phyloP scores from a whole-genome alignment of 768 basidiomycete genomes.

The Termitomyces sp. region DNA sequence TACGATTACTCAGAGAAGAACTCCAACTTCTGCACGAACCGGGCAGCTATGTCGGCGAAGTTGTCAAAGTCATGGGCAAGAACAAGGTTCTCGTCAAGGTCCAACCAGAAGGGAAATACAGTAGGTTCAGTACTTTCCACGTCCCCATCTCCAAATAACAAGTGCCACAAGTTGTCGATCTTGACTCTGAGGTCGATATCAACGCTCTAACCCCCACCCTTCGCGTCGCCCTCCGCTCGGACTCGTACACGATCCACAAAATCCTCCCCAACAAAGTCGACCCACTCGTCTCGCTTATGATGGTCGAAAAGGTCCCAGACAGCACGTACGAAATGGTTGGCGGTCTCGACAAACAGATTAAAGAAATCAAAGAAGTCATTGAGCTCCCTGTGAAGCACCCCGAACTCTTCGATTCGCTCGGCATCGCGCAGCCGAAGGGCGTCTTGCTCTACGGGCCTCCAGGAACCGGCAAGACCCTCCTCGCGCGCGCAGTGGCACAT shows the following conservation, averaged over 20 bases:
- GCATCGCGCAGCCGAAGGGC: slow-evolving; percentile 96
- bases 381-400: slow-evolving; percentile 97
- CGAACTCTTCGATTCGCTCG: slow-evolving; percentile 92
- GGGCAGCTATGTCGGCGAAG: slow-evolving; percentile 95
- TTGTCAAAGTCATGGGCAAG: slow-evolving; percentile 99
- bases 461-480: slow-evolving; percentile 92
- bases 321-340: slow-evolving; percentile 99
- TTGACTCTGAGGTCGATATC: slow-evolving; percentile 84
- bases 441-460: slow-evolving; percentile 95
- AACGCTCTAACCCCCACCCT: slow-evolving; percentile 75
- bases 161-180: slow-evolving; percentile 73
- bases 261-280: slow-evolving; percentile 97
- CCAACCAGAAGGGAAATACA: slow-evolving; percentile 98
- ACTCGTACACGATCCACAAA: slow-evolving; percentile 95
- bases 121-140: slow-evolving; percentile 42
- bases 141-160: neutral
- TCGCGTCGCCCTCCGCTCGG: slow-evolving; percentile 93
- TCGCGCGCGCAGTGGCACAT: slow-evolving; percentile 94
- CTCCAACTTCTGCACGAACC: slow-evolving; percentile 69
- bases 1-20: slow-evolving; percentile 87
- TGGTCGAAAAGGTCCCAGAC: slow-evolving; percentile 99
- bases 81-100: slow-evolving; percentile 98
- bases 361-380: slow-evolving; percentile 96
- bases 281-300: slow-evolving; percentile 97
- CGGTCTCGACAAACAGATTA: slow-evolving; percentile 91